Evolutionary conservation across 306 rosid genomes (phyloP).

Genomic region (Erythrophleum fordii): DNA sequence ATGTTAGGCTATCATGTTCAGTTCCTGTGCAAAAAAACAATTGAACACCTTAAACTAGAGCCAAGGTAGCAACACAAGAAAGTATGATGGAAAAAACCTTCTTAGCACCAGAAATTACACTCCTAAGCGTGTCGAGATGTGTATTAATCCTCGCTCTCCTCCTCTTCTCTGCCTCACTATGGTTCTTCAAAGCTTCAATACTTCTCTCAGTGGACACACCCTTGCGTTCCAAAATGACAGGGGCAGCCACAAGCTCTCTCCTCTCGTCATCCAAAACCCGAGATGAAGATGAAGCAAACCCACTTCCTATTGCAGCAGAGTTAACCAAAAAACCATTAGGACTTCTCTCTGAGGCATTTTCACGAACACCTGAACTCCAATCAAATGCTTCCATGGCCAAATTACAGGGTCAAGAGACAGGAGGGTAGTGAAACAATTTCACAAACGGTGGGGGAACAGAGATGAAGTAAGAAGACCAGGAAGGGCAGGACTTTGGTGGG

Average conservation of each 20-base stretch:
- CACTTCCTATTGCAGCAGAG: slow-evolving; percentile 40
- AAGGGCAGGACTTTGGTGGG: slow-evolving; percentile 4
- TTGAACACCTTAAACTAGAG: not conserved
- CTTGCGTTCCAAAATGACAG: slow-evolving; percentile 49
- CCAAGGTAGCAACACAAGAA: not conserved
- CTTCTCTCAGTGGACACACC: slow-evolving; percentile 60
- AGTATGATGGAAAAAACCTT: slow-evolving; percentile 54
- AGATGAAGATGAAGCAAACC: slow-evolving; percentile 60
- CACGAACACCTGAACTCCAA: slow-evolving; percentile 46
- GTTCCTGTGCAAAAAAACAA: not conserved
- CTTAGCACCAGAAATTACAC: slow-evolving; percentile 61
- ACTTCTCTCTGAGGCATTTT: slow-evolving; percentile 23
- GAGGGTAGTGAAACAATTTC: not conserved
- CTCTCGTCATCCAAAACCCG: slow-evolving; percentile 62
- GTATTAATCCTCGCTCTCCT: slow-evolving; percentile 75
- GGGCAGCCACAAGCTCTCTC: slow-evolving; percentile 69
- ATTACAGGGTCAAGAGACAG: not conserved
- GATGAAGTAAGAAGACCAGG: not conserved
- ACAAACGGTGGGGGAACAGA: slow-evolving; percentile 23
- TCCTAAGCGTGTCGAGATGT: slow-evolving; percentile 68
- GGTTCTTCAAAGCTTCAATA: slow-evolving; percentile 64
- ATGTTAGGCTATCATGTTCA: not conserved
- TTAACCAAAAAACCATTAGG: slow-evolving; percentile 45
- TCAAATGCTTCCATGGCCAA: slow-evolving; percentile 46
- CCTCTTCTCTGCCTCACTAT: slow-evolving; percentile 74